Percentiles rank a stretch among this genome's conserved stretches.
Conservation (phyloP, 129 eudicot species). For the Saussurea involucrata region DNA sequence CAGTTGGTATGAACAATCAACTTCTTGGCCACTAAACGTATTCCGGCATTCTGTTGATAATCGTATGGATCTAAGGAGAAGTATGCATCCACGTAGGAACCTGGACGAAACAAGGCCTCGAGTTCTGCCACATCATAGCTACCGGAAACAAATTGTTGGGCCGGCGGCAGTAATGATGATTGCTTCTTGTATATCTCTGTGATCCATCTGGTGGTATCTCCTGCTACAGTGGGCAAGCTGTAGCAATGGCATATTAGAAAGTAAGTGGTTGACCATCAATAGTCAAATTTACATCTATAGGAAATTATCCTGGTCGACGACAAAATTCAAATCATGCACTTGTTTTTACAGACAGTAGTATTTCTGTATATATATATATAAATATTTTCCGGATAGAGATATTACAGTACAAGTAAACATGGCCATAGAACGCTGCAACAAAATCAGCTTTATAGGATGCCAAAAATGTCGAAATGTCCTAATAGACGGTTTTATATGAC, state of each 20-base stretch:
- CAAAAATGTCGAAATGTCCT: not conserved
- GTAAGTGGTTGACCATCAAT: not conserved
- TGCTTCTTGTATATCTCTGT: constrained; percentile 81
- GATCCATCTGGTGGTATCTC: constrained; percentile 41
- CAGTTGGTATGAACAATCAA: constrained; percentile 53
- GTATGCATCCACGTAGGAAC: constrained; percentile 62
- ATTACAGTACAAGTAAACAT: not conserved
- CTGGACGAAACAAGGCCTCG: constrained; percentile 48
- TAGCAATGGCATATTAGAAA: constrained; percentile 13
- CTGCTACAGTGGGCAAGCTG: constrained; percentile 71
- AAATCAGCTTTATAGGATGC: not conserved
- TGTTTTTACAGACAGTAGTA: no score
- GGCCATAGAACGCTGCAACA: not conserved
- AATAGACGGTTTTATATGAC: not conserved
- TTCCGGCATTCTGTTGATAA: constrained; percentile 81
- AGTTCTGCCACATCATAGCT: constrained; percentile 61
- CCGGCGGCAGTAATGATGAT: constrained; percentile 20
- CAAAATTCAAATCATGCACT: not conserved
- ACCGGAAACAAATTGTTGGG: constrained; percentile 45
- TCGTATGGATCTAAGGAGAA: constrained; percentile 71
- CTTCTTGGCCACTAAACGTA: constrained; percentile 76
- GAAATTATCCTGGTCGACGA: not conserved
- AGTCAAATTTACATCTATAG: not conserved
- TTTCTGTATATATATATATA: not conserved
- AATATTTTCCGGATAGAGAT: not conserved